These are phyloP conservation scores for Melampsora abietis-canadensis DNA, from an alignment of 1,284 basidiomycete genomes.

Conservation along the genomic window DNA sequence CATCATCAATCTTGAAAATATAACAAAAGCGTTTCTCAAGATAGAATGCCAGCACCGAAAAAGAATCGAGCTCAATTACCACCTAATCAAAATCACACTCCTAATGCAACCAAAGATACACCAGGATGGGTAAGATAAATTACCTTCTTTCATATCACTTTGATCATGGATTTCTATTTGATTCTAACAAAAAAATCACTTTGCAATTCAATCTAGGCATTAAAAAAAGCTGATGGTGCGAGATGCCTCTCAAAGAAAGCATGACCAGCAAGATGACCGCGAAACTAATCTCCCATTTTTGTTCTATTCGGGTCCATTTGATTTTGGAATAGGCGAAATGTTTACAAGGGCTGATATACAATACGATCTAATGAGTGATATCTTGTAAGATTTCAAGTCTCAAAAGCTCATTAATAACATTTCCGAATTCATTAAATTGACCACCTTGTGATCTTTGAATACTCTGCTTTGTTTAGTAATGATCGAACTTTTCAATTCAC, in stretches of 20 bases:
- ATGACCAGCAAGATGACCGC: neutral
- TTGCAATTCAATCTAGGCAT: constrained; percentile 11
- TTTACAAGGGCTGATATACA: constrained; percentile 43
- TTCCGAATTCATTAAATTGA: neutral
- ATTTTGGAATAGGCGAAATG: constrained; percentile 28
- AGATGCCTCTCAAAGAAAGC: neutral
- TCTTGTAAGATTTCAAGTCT: constrained; percentile 25
- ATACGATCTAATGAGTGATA: constrained; percentile 43
- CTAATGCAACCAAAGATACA: constrained; percentile 27
- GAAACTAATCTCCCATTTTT: too few species aligned
- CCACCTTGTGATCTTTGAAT: too few species aligned
- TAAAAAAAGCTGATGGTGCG: constrained; percentile 42
- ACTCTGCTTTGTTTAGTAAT: constrained; percentile 9
- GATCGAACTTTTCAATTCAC: constrained; percentile 44
- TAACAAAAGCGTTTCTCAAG: neutral
- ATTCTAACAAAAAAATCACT: neutral
- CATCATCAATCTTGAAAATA: too few species aligned
- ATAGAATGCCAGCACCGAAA: constrained; percentile 36
- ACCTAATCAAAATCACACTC: neutral
- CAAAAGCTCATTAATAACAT: too few species aligned
- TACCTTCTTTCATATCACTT: neutral
- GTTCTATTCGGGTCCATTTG: neutral
- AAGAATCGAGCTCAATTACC: constrained; percentile 27
- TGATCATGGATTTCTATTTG: neutral
- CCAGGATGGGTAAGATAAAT: constrained; percentile 24